Evolutionary conservation across 805 yeast species (phyloP).

Genomic region (Candida silvatica): DNA sequence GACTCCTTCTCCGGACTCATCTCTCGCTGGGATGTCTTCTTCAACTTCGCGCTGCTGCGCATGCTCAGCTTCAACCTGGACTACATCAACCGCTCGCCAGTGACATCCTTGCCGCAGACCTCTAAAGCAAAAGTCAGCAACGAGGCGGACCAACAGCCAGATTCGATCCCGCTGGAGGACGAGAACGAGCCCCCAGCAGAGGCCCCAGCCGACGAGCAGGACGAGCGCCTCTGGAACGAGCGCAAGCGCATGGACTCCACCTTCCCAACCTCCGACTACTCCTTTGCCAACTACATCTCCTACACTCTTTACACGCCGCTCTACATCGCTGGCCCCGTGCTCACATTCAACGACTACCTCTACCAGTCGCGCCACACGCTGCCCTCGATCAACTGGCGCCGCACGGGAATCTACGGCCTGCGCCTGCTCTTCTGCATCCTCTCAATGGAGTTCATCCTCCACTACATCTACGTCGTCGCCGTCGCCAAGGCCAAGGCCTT

Average conservation of each 20-base stretch:
- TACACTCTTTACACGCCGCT: constrained; percentile 82
- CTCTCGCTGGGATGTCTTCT: constrained; percentile 92
- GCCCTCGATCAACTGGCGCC: constrained; percentile 46
- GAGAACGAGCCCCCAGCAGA: not conserved
- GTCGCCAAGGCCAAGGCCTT: constrained; percentile 85
- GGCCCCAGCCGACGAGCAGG: constrained; percentile 2
- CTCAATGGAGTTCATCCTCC: constrained; percentile 84
- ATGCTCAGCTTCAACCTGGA: constrained; percentile 81
- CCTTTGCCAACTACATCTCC: constrained; percentile 57
- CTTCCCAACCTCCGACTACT: constrained; percentile 52
- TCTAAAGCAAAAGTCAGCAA: constrained; percentile 10
- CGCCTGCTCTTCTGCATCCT: constrained; percentile 67
- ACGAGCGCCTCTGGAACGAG: constrained; percentile 34
- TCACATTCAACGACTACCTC: constrained; percentile 86
- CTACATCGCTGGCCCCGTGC: constrained; percentile 90
- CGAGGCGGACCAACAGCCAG: constrained; percentile 5
- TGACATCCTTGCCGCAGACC: constrained; percentile 3
- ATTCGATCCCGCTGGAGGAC: not conserved
- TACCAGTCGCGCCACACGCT: constrained; percentile 58
- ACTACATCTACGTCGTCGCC: constrained; percentile 88
- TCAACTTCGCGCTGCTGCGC: constrained; percentile 80
- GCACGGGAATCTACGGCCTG: constrained; percentile 52
- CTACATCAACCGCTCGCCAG: constrained; percentile 36
- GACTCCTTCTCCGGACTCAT: constrained; percentile 74
- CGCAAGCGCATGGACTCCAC: constrained; percentile 59